phyloP scores from a whole-genome alignment of 805 yeast genomes.

The Maudiozyma serrabonitensis region DNA sequence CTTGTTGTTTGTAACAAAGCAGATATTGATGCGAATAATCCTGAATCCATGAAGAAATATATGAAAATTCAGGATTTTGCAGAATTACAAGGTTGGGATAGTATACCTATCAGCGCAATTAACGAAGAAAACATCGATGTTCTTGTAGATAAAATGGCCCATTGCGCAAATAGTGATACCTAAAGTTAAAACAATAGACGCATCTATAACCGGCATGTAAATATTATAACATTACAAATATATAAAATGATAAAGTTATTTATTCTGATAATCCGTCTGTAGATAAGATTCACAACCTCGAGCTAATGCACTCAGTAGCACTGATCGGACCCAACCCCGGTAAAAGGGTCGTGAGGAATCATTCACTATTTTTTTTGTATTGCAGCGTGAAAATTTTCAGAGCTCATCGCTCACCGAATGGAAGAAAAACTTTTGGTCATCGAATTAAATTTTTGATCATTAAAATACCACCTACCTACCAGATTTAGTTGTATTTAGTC shows the following conservation, averaged over 20 bases:
- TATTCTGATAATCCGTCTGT: too few species aligned
- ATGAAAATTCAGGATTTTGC: conserved; percentile 36
- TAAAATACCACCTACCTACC: not conserved
- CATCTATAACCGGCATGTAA: too few species aligned
- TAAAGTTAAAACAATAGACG: not conserved
- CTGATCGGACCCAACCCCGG: too few species aligned
- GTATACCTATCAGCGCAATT: conserved; percentile 78
- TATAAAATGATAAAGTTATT: too few species aligned
- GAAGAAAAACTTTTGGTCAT: not conserved
- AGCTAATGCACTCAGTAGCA: too few species aligned
- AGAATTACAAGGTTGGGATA: conserved; percentile 45
- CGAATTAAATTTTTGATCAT: not conserved
- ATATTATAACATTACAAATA: too few species aligned
- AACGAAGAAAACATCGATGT: conserved; percentile 62
- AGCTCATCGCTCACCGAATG: conserved; percentile 13
- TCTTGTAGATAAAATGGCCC: conserved; percentile 65
- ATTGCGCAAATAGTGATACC: conserved; percentile 12
- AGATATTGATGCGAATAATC: conserved; percentile 42
- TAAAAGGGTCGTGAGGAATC: too few species aligned
- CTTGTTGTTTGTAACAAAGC: conserved; percentile 92
- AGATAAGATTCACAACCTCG: too few species aligned
- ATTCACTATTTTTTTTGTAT: too few species aligned
- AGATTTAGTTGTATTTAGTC: too few species aligned
- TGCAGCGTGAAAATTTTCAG: conserved; percentile 12
- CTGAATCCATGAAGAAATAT: conserved; percentile 41